Conservation (phyloP, 2,329 filamentous ascomycete species). For the Polytolypa hystricis region DNA sequence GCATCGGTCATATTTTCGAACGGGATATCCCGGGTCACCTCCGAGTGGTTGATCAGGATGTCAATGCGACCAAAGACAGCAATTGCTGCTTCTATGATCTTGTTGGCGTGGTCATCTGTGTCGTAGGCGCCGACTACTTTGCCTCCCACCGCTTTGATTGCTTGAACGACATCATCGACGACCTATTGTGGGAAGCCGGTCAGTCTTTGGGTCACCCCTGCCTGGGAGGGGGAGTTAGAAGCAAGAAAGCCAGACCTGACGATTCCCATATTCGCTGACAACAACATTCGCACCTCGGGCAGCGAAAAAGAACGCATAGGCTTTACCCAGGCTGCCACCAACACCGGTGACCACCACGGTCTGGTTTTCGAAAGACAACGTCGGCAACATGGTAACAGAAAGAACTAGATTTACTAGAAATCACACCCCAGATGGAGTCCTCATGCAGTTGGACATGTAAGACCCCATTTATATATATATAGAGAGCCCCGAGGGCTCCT, state of each 20-base stretch:
- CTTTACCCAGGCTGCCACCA: conserved; percentile 69
- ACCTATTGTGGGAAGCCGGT: conserved; percentile 58
- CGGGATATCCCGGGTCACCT: conserved; percentile 85
- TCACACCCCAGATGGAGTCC: too few species aligned
- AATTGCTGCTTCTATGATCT: conserved; percentile 63
- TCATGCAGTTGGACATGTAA: too few species aligned
- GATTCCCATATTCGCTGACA: conserved; percentile 89
- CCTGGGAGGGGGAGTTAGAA: conserved; percentile 77
- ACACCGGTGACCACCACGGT: conserved; percentile 82
- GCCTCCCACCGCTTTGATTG: conserved; percentile 66
- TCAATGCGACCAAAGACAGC: conserved; percentile 60
- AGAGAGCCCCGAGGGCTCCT: too few species aligned
- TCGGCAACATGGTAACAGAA: too few species aligned
- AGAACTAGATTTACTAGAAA: too few species aligned
- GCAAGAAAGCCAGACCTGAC: conserved; percentile 93
- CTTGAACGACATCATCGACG: conserved; percentile 38
- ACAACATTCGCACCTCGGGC: conserved; percentile 88
- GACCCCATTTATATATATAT: too few species aligned
- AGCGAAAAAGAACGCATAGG: conserved; percentile 80
- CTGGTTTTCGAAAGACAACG: conserved; percentile 76
- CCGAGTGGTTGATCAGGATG: conserved; percentile 94
- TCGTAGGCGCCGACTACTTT: conserved; percentile 98
- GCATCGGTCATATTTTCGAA: conserved; percentile 98
- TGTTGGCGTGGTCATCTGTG: conserved; percentile 68
- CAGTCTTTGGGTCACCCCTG: conserved; percentile 30